These are phyloP conservation scores for Fusarium oxysporum DNA, from an alignment of 2,329 filamentous ascomycete species.

Conservation along the genomic window DNA sequence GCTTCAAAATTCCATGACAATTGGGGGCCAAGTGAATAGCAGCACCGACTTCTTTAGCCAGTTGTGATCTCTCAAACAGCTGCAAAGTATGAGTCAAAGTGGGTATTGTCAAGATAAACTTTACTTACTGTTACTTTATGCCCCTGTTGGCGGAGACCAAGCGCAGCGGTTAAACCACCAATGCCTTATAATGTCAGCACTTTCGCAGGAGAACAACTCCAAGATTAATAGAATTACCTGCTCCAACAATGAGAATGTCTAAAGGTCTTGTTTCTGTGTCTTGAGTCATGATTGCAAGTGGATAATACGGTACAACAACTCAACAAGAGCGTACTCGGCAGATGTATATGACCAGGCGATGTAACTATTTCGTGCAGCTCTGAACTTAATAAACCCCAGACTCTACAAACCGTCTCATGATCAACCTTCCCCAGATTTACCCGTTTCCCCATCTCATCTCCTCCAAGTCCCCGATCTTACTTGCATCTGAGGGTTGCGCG, in stretches of 20 bases:
- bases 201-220: no score
- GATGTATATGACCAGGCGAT: background rate
- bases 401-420: background rate
- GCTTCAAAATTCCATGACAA: conserved; percentile 65
- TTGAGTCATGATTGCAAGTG: conserved; percentile 6
- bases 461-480: background rate
- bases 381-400: background rate
- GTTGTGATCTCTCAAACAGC: conserved; percentile 67
- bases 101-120: conserved; percentile 1
- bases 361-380: background rate
- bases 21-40: conserved; percentile 74
- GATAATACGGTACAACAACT: background rate
- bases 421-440: background rate
- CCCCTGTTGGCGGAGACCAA: conserved; percentile 61
- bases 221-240: conserved; percentile 17
- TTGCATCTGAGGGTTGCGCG: background rate
- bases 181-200: conserved; percentile 51
- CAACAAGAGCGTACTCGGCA: background rate
- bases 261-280: conserved; percentile 8
- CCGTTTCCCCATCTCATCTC: background rate
- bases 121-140: conserved; percentile 56
- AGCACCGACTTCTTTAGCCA: conserved; percentile 68
- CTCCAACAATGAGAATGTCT: conserved; percentile 38
- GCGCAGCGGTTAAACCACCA: conserved; percentile 60
- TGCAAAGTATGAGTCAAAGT: conserved; percentile 39